These are phyloP conservation scores for Trichosporon coremiiforme DNA, from an alignment of 1,284 basidiomycete genomes.

Conservation along the genomic window DNA sequence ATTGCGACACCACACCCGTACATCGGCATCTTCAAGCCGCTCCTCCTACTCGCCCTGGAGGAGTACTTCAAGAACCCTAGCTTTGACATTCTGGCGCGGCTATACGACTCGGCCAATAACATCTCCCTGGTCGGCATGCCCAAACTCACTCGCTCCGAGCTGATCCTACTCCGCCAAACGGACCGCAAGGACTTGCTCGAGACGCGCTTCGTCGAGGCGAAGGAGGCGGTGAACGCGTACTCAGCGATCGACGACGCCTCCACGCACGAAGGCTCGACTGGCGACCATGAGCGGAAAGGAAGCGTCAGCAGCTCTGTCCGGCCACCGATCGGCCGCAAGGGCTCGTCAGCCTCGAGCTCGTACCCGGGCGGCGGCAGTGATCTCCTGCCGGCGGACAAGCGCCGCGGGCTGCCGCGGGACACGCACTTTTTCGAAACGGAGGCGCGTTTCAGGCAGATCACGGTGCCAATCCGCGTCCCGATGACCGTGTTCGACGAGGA, in stretches of 20 bases:
- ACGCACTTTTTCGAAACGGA: conserved; percentile 90
- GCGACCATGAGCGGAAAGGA: conserved; percentile 14
- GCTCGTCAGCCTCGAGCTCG: conserved; percentile 23
- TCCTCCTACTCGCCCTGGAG: conserved; percentile 89
- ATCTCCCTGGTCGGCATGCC: conserved; percentile 85
- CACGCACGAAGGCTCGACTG: neutral
- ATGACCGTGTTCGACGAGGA: conserved; percentile 85
- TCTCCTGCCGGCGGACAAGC: conserved; percentile 18
- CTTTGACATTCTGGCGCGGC: conserved; percentile 78
- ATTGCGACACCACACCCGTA: conserved; percentile 94
- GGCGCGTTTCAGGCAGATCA: conserved; percentile 74
- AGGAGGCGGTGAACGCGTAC: conserved; percentile 6
- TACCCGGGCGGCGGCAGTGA: conserved; percentile 22
- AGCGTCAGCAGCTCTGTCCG: conserved; percentile 24
- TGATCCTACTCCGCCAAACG: conserved; percentile 81
- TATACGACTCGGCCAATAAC: conserved; percentile 90
- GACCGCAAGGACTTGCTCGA: conserved; percentile 90
- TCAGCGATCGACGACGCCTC: conserved; percentile 18
- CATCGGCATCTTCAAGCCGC: conserved; percentile 98
- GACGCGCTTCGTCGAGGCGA: conserved; percentile 64
- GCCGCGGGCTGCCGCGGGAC: conserved; percentile 66
- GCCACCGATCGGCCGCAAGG: conserved; percentile 26
- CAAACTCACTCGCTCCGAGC: conserved; percentile 74
- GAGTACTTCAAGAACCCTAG: conserved; percentile 90
- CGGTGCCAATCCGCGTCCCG: conserved; percentile 82